Evolutionary conservation across 1,139 yeast genomes (phyloP), one percentile per base, ranked within the genome.

Genomic region (Casaregolazyma lundiana): DNA sequence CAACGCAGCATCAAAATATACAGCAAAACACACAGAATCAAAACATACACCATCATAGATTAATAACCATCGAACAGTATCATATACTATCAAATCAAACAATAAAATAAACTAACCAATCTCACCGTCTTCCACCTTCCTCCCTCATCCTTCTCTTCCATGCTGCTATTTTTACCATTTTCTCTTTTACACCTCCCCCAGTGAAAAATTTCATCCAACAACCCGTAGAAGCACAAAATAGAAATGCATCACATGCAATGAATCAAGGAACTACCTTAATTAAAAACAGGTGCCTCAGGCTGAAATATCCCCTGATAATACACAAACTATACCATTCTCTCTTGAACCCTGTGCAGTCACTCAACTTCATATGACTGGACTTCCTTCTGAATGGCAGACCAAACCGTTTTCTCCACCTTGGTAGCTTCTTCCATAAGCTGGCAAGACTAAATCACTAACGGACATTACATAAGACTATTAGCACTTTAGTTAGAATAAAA

Each of bases 371-470:
- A 40, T 40, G 43, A 22, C 30, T 30, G 30, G 42, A 34, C 38
- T 38, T 30, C 41, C 34, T 13, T 18, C 9, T 20, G 43, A 35
- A 50, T 53, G 56, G 56, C 21, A 53, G 51, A 53, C 22, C 38
- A 50, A 51, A 32, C 35, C 46, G 53, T 47, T 53, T 47, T 41
- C 55, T 51, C 55, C 57, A 51, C 55, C 55, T 56, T 51, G 53
- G 32, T 17, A 44, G 51, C 41, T 20, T 46, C 43, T 29, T 19
- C 11, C 41, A 22, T 43, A 44, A 17, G 36, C 48, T 36, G 32
- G 41, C 52, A 50, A 44, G 53, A 53, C 57, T 53, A 53, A 53
- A 53, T 53, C 57, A 53, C 49, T 46, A 54, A 49, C 56, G 45
- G 36, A 53, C 49, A 53, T 53, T 19, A 30, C 18, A 15, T 26